A percentile compares a stretch with the other conserved stretches of the same genome.
Conservation (phyloP, 768 basidiomycete species). For the Hericium coralloides region DNA sequence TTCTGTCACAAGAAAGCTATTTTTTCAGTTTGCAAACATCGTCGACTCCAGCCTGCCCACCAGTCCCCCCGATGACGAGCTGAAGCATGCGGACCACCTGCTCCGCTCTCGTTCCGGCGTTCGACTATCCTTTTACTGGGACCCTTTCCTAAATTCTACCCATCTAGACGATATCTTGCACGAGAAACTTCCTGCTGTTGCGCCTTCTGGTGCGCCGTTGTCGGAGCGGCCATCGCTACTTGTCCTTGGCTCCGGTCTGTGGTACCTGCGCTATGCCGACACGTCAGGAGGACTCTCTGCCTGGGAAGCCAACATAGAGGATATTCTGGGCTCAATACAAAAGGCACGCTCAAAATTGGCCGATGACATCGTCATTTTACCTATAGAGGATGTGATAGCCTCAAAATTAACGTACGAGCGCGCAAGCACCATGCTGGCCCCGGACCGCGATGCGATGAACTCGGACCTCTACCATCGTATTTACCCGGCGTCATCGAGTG, state of each 20-base stretch:
- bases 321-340: slow-evolving; percentile 43
- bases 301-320: slow-evolving; percentile 72
- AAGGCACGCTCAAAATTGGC: slow-evolving; percentile 36
- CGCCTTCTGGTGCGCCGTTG: not conserved
- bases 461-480: slow-evolving; percentile 71
- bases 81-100: slow-evolving; percentile 62
- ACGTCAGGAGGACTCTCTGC: slow-evolving; percentile 64
- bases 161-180: slow-evolving; percentile 24
- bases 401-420: slow-evolving; percentile 59
- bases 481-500: slow-evolving; percentile 22
- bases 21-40: slow-evolving; percentile 60
- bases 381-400: slow-evolving; percentile 62
- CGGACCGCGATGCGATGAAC: slow-evolving; percentile 90
- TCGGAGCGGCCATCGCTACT: slow-evolving; percentile 49
- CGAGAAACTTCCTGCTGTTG: not conserved
- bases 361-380: slow-evolving; percentile 69
- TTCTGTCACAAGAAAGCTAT: slow-evolving; percentile 72
- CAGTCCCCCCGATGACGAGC: slow-evolving; percentile 41
- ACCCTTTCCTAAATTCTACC: slow-evolving; percentile 77
- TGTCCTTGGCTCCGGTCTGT: slow-evolving; percentile 79
- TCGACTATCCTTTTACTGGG: slow-evolving; percentile 65
- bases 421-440: slow-evolving; percentile 56
- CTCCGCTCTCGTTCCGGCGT: slow-evolving; percentile 38
- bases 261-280: slow-evolving; percentile 76
- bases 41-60: slow-evolving; percentile 50